Evolutionary conservation across 2,329 filamentous ascomycete species (phyloP).

Genomic region (Escovopsis sp.): DNA sequence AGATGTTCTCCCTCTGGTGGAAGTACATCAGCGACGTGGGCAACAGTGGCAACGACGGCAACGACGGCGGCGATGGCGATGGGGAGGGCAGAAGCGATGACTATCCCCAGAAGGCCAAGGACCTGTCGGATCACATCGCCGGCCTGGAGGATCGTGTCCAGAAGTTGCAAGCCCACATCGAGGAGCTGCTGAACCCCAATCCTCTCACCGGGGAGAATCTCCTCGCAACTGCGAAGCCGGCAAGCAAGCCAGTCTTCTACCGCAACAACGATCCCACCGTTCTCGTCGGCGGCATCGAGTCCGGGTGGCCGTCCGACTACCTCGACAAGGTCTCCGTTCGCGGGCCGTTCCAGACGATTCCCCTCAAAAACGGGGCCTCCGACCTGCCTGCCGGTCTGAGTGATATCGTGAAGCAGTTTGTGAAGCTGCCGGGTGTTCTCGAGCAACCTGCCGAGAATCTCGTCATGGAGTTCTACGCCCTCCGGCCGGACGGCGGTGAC

Average conservation of each 20-base stretch:
- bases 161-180: neutral
- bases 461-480: constrained; percentile 2
- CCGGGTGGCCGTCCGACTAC: constrained; percentile 25
- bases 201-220: neutral
- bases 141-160: constrained; percentile 1
- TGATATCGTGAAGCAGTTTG: neutral
- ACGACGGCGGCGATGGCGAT: neutral
- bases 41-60: constrained; percentile 5
- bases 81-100: neutral
- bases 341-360: neutral
- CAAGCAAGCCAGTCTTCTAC: constrained; percentile 13
- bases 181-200: neutral
- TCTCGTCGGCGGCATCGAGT: constrained; percentile 19
- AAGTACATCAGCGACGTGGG: constrained; percentile 16
- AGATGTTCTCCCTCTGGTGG: constrained; percentile 29
- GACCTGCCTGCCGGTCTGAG: neutral
- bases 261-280: constrained; percentile 23
- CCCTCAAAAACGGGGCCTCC: neutral
- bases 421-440: neutral
- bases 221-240: constrained; percentile 11
- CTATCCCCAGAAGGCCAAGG: neutral
- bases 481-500: constrained; percentile 1
- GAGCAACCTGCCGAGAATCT: neutral
- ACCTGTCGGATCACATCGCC: neutral
- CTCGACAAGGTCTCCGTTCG: constrained; percentile 9